Conservation (phyloP, 768 basidiomycete genomes). For the Boletus coccyginus region DNA sequence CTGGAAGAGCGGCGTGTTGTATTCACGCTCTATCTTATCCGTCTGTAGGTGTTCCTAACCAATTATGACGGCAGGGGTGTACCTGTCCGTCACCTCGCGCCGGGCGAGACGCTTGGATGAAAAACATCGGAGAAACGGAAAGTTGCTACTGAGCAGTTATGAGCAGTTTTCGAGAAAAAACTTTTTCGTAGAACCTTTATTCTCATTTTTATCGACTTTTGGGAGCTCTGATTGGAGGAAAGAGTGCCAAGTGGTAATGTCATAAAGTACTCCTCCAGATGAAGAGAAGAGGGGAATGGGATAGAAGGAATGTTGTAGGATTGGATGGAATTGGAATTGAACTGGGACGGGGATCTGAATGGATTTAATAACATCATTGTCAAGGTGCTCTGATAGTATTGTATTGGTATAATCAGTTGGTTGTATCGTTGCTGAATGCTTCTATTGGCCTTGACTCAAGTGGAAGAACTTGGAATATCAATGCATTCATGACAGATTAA, state of each 20-base stretch:
- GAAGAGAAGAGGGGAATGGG: not conserved
- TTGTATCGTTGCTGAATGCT: not conserved
- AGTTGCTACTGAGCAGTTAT: no score
- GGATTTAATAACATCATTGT: not conserved
- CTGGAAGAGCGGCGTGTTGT: not conserved
- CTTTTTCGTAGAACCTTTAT: no score
- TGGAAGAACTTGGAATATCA: no score
- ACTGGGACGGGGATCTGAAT: not conserved
- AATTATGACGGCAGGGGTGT: slow-evolving; percentile 23
- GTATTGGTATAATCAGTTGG: not conserved
- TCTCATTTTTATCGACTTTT: no score
- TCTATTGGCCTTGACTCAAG: no score
- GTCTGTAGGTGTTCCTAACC: slow-evolving; percentile 19
- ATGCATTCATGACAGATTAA: no score
- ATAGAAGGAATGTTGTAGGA: not conserved
- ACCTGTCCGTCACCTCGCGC: slow-evolving; percentile 25
- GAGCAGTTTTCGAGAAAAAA: no score
- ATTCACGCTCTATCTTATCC: not conserved
- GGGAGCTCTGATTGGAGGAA: no score
- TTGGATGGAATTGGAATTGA: not conserved
- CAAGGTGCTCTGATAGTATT: not conserved
- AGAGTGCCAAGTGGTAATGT: no score
- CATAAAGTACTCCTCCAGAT: no score
- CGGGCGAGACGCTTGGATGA: slow-evolving; percentile 25
- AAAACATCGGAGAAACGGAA: no score